Conservation (phyloP, 106 monocot genomes). For the Posidonia australis region DNA sequence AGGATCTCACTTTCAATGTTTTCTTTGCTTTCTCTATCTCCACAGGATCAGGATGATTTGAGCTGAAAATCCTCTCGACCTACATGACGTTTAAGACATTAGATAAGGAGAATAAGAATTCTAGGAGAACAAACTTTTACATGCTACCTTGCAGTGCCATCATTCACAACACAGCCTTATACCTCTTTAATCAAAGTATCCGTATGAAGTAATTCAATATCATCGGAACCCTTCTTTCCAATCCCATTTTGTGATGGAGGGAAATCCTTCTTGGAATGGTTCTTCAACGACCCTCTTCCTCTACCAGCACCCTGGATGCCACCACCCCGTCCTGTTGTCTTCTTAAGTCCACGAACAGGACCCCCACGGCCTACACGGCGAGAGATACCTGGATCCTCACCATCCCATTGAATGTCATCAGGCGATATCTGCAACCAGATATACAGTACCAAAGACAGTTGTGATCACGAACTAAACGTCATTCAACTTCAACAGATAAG, state of each 20-base stretch:
- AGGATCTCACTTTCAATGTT: slow-evolving; percentile 39
- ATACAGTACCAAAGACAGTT: not conserved
- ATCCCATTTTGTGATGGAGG: slow-evolving; percentile 53
- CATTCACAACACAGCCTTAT: not conserved
- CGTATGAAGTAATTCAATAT: slow-evolving; percentile 63
- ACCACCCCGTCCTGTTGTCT: slow-evolving; percentile 33
- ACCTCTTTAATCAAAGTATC: slow-evolving; percentile 65
- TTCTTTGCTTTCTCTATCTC: slow-evolving; percentile 71
- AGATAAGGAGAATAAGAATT: not conserved
- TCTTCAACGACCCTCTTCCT: slow-evolving; percentile 54
- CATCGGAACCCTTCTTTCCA: slow-evolving; percentile 34
- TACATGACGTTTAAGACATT: slow-evolving; percentile 11
- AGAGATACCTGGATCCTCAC: slow-evolving; percentile 41
- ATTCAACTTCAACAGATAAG: too few relatives aligned
- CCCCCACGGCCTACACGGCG: slow-evolving; percentile 27
- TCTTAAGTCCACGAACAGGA: slow-evolving; percentile 35
- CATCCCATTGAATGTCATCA: slow-evolving; percentile 69
- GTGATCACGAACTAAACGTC: not conserved
- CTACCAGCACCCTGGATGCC: slow-evolving; percentile 30
- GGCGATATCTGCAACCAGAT: slow-evolving; percentile 34
- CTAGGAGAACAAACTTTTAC: not conserved
- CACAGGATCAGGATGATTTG: slow-evolving; percentile 39
- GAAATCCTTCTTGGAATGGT: slow-evolving; percentile 34
- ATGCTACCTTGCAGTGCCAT: not conserved
- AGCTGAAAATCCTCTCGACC: slow-evolving; percentile 64